phyloP scores from a whole-genome alignment of 192 early-diverging fungal genomes.

The Diversispora epigaea region DNA sequence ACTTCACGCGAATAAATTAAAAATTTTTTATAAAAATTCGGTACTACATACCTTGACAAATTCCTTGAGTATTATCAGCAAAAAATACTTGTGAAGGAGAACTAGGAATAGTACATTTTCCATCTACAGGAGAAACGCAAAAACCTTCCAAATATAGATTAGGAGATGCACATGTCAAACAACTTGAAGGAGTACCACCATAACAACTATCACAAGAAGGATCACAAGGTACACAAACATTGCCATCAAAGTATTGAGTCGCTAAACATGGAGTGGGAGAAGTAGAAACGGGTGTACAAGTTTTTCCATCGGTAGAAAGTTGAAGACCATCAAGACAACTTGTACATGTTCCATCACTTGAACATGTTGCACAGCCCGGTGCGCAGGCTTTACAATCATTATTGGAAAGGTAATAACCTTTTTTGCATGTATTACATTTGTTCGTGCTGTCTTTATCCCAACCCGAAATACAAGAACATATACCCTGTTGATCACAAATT shows the following conservation, averaged over 20 bases:
- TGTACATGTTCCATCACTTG: background rate
- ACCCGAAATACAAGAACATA: conserved; percentile 21
- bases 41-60: conserved; percentile 3
- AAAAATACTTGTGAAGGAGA: background rate
- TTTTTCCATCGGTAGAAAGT: background rate
- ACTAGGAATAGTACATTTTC: background rate
- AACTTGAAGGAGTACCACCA: background rate
- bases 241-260: background rate
- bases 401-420: background rate
- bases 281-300: background rate
- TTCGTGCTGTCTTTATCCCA: background rate
- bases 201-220: background rate
- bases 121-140: background rate
- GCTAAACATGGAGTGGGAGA: background rate
- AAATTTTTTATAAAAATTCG: background rate
- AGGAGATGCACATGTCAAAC: background rate
- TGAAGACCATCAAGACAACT: background rate
- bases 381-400: background rate
- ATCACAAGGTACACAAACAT: background rate
- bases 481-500: background rate
- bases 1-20: background rate
- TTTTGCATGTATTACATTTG: background rate
- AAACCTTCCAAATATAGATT: background rate
- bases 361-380: background rate
- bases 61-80: background rate